Evolutionary conservation across 495 filamentous ascomycete genomes (phyloP), one percentile per base, ranked within the genome.

Genomic region (Eremomyces bilateralis): DNA sequence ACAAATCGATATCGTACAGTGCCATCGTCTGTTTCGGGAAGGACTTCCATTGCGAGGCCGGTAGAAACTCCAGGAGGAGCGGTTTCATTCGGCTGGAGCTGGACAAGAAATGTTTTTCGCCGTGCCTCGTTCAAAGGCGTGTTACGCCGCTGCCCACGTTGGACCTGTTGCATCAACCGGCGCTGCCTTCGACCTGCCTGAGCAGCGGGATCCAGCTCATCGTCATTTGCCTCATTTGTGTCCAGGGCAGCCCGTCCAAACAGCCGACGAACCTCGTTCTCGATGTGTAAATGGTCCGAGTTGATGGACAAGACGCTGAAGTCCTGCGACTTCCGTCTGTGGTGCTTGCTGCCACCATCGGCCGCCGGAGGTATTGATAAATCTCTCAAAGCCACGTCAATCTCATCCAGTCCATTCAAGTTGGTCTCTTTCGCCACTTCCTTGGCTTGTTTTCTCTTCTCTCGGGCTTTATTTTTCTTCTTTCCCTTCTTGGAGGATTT

Each of bases 261-360:
- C 2, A 99, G 56, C 40, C 69, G 72, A 28, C 80, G 75, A 83
- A 99, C 94, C 54, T 99, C 88, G 43, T 92, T 90, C 4, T 67
- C 63, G 11, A 77, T 77, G 48, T 90, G 91, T 8, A 99, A 66
- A 42, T 78, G 69, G 40, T 74, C 66, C 1, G 76, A 66, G 30
- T 88, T 82, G 36, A 94, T 67, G 8, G 65, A 58, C 43, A 57
- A 60, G 22, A 70, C 48, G 50, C 59, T 30, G 36, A 60, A 41
- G 10, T 56, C 38, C 43, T 52, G 37, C 34, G 43, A n/a, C n/a
- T n/a, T n/a, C n/a, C 36, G 39, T 46, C 39, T 22, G 41, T 37
- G 4, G 35, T 46, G 24, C 49, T 21, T 21, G 49, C 29, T n/a
- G 44, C 21, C 29, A 45, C 31, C 47, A 37, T 17, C 37, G 21